Base-by-base conservation (phyloP, 2,329 filamentous ascomycete species). In the Septoria petroselini region DNA sequence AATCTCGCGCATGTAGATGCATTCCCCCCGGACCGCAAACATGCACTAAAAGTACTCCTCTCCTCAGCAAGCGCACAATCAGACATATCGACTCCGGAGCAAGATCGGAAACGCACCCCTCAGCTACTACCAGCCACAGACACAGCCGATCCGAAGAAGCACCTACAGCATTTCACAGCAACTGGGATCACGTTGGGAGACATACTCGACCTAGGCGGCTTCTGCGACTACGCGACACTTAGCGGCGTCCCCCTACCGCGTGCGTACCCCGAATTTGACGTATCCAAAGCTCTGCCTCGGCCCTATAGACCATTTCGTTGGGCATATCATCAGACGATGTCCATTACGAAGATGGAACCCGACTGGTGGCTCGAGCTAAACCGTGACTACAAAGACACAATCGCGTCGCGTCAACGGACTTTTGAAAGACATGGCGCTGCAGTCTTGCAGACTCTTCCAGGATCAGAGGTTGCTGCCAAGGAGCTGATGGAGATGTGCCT, bases 331-430 rank as follows among this genome's bases (percentile, higher is more conserved):
- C 89, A 95, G 65, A 94, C 88, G 0, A 94, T 95, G 89, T 87
- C 88, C 91, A 78, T 91, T 7, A 83, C 79, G 35, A 94, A 88
- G 59, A 72, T 93, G 67, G 86, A 95, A 54, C 73, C 82, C 0
- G 84, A 94, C 64, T 95, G 85, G 80, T 95, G 89, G 89, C 73
- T 95, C n/a, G 89, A 95, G 69, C 76, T 95, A 1, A 88, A 93
- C 58, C 83, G 74, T 41, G 86, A 80, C 2, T 95, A 95, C 65
- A 71, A 70, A 38, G 62, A 75, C 1, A 80, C 85, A 17, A 83
- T 95, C 57, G 74, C 76, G 4, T 81, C 91, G 64, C 84, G 89
- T 14, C 78, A 82, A 62, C 72, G 70, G 0, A 75, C 94, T 0
- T 85, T 83, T 62, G 71, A 71, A 8, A 71, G 83, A 50, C 75